Percentiles rank a stretch among this genome's conserved stretches.
Evolutionary conservation across 371 early-diverging fungal species (phyloP).

Genomic region (Thermomucor indicae-seudaticae): DNA sequence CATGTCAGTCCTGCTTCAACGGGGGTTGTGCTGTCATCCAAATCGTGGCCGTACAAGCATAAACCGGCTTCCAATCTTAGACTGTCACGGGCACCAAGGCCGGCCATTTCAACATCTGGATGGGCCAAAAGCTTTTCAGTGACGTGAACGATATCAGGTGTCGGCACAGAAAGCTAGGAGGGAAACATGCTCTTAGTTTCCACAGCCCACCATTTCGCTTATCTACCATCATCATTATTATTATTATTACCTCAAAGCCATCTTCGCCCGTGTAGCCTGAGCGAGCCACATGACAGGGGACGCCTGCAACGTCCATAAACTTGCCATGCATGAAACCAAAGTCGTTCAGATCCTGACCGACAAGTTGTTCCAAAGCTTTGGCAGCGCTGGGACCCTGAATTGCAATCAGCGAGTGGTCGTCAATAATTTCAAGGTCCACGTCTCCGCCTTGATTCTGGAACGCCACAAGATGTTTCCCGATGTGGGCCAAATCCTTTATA

Average conservation of each 20-base stretch:
- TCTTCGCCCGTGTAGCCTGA: conserved; percentile 99
- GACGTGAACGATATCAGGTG: conserved; percentile 60
- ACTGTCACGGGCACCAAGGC: conserved; percentile 93
- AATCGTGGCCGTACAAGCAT: conserved; percentile 95
- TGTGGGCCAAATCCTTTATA: conserved; percentile 91
- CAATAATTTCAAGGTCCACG: conserved; percentile 79
- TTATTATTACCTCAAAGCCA: conserved; percentile 86
- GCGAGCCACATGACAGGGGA: conserved; percentile 86
- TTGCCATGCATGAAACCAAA: conserved; percentile 90
- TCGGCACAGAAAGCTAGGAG: conserved; percentile 77
- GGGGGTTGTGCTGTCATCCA: conserved; percentile 90
- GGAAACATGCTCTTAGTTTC: neutral
- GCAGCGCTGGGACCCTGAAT: conserved; percentile 87
- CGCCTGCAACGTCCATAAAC: conserved; percentile 69
- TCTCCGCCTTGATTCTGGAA: conserved; percentile 89
- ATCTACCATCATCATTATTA: too few species aligned
- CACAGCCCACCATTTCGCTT: neutral
- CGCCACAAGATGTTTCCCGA: conserved; percentile 67
- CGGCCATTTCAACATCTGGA: conserved; percentile 86
- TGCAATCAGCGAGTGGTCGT: conserved; percentile 85
- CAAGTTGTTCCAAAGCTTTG: conserved; percentile 50
- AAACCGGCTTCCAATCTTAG: conserved; percentile 96
- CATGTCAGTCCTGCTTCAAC: conserved; percentile 93
- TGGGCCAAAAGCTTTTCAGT: conserved; percentile 70
- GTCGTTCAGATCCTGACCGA: conserved; percentile 51